Base-by-base conservation (phyloP, 371 early-diverging fungal genomes). In the Rhizopus delemar region DNA sequence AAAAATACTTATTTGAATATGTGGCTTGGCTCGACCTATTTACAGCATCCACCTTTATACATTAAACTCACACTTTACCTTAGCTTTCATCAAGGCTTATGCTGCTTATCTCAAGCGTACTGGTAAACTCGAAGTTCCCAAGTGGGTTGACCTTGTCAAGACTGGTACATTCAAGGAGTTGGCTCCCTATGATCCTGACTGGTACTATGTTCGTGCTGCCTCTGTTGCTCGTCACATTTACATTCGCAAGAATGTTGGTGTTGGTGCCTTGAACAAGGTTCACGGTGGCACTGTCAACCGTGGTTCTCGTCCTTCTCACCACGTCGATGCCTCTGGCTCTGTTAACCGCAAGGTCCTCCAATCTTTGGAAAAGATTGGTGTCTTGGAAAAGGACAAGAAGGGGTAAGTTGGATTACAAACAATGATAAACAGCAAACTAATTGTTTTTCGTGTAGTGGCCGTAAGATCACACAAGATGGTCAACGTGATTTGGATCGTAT, bases 191-290 rank as follows among this genome's bases (percentile, higher is more conserved):
- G 97, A 99, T 73, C 92, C 93, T 62, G 98, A 99, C 87, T 99
- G 98, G 98, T 99, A 87, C 92, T 99, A 93, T 86, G 80, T 95
- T 66, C 95, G 97, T 73, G 95, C 95, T 63, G 98, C 99, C 58
- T 85, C 95, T 59, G 89, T 97, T 73, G 98, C 97, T 70, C 94
- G 98, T 66, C 96, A 96, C 87, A 88, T 97, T 83, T 98, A 98
- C 93, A 87, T 98, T 73, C 93, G 95, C 76, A 78, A 81, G 72
- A 87, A 89, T 68, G 93, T 94, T 69, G 98, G 98, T 81, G 91
- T 96, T 61, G 98, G 98, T 83, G 95, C 91, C 48, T 85, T 98
- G 66, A 86, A 87, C 79, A 95, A 91, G 87, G 82, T 88, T 68
- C 88, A 93, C 82, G 96, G 97, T 81, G 93, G 94, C 62, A 74